Conservation (phyloP, 768 basidiomycete species). For the Psilocybe sp. region DNA sequence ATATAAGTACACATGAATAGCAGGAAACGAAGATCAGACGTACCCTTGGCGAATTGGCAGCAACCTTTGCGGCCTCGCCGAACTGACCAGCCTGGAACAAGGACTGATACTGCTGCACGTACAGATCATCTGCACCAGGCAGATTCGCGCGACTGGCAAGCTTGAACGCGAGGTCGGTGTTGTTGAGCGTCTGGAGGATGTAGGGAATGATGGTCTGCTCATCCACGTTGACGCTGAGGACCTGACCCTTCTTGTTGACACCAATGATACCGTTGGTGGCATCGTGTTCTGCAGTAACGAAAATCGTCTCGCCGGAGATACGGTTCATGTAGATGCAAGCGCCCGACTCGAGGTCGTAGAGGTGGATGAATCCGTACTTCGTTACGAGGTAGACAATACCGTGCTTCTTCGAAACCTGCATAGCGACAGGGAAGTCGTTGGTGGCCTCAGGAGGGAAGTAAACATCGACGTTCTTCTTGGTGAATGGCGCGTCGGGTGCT, state of each 20-base stretch:
- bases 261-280: constrained; percentile 94
- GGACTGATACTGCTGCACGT: constrained; percentile 90
- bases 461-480: constrained; percentile 97
- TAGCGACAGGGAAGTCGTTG: constrained; percentile 98
- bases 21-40: constrained; percentile 14
- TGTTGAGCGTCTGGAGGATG: constrained; percentile 89
- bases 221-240: constrained; percentile 94
- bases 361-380: constrained; percentile 98
- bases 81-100: constrained; percentile 88
- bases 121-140: constrained; percentile 96
- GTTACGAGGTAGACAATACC: constrained; percentile 97
- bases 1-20: constrained; percentile 2
- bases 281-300: constrained; percentile 97
- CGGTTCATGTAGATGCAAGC: constrained; percentile 99
- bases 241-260: constrained; percentile 99
- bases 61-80: constrained; percentile 94
- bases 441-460: constrained; percentile 98
- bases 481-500: constrained; percentile 87
- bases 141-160: constrained; percentile 94
- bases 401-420: constrained; percentile 97
- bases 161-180: constrained; percentile 97
- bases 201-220: constrained; percentile 96
- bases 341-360: constrained; percentile 97
- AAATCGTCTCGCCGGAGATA: constrained; percentile 98
- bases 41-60: constrained; percentile 93